These are phyloP conservation scores for Rusavskia elegans DNA, from an alignment of 495 filamentous ascomycete species.

Conservation along the genomic window DNA sequence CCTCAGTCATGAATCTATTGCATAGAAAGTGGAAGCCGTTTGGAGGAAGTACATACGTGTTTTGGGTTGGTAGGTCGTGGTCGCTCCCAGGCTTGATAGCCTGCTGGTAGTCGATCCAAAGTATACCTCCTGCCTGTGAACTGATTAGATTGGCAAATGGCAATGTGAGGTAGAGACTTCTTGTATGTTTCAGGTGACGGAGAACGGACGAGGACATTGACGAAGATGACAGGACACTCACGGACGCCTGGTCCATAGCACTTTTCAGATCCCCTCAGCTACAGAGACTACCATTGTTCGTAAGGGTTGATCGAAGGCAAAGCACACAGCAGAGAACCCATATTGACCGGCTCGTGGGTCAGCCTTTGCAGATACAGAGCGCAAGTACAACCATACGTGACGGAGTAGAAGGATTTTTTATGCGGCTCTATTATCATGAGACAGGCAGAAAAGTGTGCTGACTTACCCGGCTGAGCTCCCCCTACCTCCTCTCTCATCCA, in stretches of 20 bases:
- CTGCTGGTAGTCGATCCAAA: conserved; percentile 37
- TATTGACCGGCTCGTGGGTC: too few relatives aligned
- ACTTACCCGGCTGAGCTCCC: neutral
- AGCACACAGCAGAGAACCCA: too few relatives aligned
- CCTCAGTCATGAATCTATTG: neutral
- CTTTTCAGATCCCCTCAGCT: too few relatives aligned
- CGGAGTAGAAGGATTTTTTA: neutral
- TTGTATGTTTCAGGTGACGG: neutral
- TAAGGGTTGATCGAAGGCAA: too few relatives aligned
- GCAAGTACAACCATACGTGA: too few relatives aligned
- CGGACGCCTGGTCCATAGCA: too few relatives aligned
- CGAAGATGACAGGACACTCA: too few relatives aligned
- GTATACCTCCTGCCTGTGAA: conserved; percentile 27
- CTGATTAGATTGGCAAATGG: neutral
- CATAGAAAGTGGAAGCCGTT: neutral
- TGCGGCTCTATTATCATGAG: neutral
- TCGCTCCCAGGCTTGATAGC: conserved; percentile 33
- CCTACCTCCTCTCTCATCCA: neutral
- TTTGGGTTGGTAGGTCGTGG: conserved; percentile 22
- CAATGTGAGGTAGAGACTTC: neutral
- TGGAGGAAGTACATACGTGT: conserved; percentile 16
- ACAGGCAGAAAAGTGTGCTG: neutral
- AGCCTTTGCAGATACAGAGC: neutral
- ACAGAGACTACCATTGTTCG: too few relatives aligned
- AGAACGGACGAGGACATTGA: too few relatives aligned